These are phyloP conservation scores for Fusarium mexicanum DNA, from an alignment of 2,329 filamentous ascomycete species.

Conservation along the genomic window DNA sequence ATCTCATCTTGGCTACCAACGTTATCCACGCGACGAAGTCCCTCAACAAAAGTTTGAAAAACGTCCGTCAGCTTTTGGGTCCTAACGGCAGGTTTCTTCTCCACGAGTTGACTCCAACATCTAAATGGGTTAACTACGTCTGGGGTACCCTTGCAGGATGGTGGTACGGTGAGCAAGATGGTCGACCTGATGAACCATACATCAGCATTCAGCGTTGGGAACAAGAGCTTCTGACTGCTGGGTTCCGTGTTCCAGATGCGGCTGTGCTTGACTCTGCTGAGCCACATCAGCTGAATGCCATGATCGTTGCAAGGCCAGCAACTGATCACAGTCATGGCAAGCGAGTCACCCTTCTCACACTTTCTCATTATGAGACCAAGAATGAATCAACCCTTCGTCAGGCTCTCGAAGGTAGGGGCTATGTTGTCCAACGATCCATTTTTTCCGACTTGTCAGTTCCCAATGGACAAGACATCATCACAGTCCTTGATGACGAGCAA, in stretches of 20 bases:
- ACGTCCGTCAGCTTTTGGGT: not conserved
- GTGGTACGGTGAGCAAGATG: not conserved
- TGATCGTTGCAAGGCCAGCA: not conserved
- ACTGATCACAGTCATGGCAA: rapidly evolving
- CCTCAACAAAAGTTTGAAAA: not conserved
- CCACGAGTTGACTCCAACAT: not conserved
- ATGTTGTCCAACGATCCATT: not conserved
- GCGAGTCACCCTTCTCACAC: not conserved
- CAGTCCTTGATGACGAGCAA: not conserved
- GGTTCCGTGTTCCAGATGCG: not conserved
- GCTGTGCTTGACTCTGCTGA: not conserved
- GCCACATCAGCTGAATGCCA: not conserved
- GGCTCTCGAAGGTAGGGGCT: not conserved
- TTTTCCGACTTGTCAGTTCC: not conserved
- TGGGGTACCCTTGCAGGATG: conserved; percentile 2
- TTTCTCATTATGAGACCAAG: not conserved
- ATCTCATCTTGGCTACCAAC: not conserved
- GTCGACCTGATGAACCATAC: not conserved
- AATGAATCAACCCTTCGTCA: not conserved
- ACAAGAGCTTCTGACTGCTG: not conserved
- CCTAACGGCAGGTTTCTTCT: not conserved
- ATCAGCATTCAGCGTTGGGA: not conserved
- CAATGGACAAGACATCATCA: not conserved
- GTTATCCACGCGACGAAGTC: not conserved
- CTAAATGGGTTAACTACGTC: conserved; percentile 1